Percentiles rank a stretch among this genome's conserved stretches.
These are phyloP conservation scores for Paramecium tetraurelia DNA, from an alignment of 73 alveolate genomes.

Conservation along the genomic window DNA sequence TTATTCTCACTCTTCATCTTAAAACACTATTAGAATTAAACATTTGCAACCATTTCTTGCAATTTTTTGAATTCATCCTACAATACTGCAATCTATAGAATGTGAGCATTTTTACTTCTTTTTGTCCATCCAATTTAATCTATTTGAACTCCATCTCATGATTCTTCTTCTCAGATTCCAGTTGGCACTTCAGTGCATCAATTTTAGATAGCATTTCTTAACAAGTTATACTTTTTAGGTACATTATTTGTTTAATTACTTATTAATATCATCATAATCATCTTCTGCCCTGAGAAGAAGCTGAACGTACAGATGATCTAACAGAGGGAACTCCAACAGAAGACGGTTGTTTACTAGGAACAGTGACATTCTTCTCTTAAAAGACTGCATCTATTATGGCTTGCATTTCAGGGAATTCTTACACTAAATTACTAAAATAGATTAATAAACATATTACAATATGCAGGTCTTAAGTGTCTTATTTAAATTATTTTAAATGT, in stretches of 20 bases:
- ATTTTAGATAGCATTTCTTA: neutral
- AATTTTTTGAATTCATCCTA: neutral
- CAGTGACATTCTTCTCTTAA: neutral
- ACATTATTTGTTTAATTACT: neutral
- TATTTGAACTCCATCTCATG: neutral
- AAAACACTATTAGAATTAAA: neutral
- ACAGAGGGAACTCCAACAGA: constrained; percentile 36
- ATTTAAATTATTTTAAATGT: constrained; percentile 29
- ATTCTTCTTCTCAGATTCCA: neutral
- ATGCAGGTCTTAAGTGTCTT: constrained; percentile 40
- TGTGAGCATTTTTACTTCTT: neutral
- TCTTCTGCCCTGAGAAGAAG: constrained; percentile 40
- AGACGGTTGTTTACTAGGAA: constrained; percentile 36
- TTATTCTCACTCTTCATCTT: neutral
- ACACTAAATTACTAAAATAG: neutral
- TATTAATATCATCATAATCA: neutral
- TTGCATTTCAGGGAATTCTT: constrained; percentile 46
- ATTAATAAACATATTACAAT: constrained; percentile 6
- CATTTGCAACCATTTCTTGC: neutral
- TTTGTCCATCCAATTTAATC: neutral
- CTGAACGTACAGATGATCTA: constrained; percentile 7
- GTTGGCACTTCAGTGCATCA: neutral
- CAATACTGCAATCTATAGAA: neutral
- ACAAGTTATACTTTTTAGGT: neutral
- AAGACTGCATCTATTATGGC: constrained; percentile 29